A percentile compares a stretch with the other conserved stretches of the same genome.
Conservation (phyloP, 495 filamentous ascomycete species). For the Xylaria palmicola region DNA sequence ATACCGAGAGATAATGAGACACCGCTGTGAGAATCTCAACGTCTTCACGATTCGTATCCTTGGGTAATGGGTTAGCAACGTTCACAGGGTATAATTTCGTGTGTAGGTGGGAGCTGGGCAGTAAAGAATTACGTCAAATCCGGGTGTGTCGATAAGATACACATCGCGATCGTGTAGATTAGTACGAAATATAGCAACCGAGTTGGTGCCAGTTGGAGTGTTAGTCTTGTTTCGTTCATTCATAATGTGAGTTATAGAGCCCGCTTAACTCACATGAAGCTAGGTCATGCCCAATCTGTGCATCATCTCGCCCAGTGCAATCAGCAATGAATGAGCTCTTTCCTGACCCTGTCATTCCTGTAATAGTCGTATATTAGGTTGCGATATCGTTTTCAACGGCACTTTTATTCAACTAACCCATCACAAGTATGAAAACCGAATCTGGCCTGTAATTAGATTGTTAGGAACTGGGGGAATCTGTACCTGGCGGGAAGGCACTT, state of each 20-base stretch:
- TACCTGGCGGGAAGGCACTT: neutral
- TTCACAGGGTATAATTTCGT: neutral
- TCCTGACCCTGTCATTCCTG: constrained; percentile 41
- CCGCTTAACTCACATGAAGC: constrained; percentile 25
- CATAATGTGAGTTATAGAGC: neutral
- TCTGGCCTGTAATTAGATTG: neutral
- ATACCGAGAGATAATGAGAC: constrained; percentile 4
- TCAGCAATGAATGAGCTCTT: constrained; percentile 41
- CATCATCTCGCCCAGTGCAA: constrained; percentile 19
- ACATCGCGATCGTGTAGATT: neutral
- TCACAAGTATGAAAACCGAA: constrained; percentile 1
- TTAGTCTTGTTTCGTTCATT: neutral
- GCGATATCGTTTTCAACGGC: neutral
- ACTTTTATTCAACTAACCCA: neutral
- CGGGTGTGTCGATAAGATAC: neutral
- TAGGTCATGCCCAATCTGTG: constrained; percentile 27
- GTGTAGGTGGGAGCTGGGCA: neutral
- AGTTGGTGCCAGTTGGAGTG: neutral
- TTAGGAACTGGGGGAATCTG: neutral
- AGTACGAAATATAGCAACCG: neutral
- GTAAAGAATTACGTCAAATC: neutral
- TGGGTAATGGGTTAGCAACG: neutral
- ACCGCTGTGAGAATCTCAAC: neutral
- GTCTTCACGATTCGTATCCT: constrained; percentile 2
- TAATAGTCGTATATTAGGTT: constrained; percentile 33